A percentile compares a stretch with the other conserved stretches of the same genome.
Evolutionary conservation across 768 basidiomycete genomes (phyloP).

Genomic region (Scleroderma citrinum): DNA sequence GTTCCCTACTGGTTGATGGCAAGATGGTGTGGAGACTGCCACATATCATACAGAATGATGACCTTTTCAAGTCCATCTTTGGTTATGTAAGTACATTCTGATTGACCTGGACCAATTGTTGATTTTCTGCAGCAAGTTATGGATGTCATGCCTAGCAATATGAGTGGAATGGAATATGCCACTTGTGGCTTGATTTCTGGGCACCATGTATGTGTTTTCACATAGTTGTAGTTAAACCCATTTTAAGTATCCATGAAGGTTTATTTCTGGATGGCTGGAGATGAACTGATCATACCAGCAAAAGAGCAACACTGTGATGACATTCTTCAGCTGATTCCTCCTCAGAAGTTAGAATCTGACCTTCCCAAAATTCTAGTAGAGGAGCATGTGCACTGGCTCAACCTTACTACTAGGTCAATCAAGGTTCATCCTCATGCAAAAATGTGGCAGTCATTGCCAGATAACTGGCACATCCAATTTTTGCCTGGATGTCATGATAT

Average conservation of each 20-base stretch:
- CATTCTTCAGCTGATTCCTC: slow-evolving; percentile 21
- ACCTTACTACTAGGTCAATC: slow-evolving; percentile 15
- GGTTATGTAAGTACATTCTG: not conserved
- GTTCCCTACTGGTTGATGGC: slow-evolving; percentile 6
- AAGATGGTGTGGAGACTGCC: slow-evolving; percentile 4
- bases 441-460: slow-evolving; percentile 19
- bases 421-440: slow-evolving; percentile 23
- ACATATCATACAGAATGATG: not conserved
- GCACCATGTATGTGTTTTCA: slow-evolving; percentile 5
- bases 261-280: slow-evolving; percentile 14
- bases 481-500: slow-evolving; percentile 5
- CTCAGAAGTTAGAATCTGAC: slow-evolving; percentile 16
- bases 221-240: not conserved
- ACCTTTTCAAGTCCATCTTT: not conserved
- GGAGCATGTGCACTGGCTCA: slow-evolving; percentile 26
- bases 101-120: not conserved
- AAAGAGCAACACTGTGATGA: not conserved
- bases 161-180: slow-evolving; percentile 9
- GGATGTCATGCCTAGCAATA: slow-evolving; percentile 4
- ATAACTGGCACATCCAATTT: slow-evolving; percentile 23
- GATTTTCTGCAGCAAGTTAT: not conserved
- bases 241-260: slow-evolving; percentile 10
- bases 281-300: slow-evolving; percentile 17
- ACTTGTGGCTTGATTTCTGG: slow-evolving; percentile 1
- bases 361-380: slow-evolving; percentile 19